Base-by-base conservation (phyloP, 805 yeast genomes). In the Starmerella bombi region DNA sequence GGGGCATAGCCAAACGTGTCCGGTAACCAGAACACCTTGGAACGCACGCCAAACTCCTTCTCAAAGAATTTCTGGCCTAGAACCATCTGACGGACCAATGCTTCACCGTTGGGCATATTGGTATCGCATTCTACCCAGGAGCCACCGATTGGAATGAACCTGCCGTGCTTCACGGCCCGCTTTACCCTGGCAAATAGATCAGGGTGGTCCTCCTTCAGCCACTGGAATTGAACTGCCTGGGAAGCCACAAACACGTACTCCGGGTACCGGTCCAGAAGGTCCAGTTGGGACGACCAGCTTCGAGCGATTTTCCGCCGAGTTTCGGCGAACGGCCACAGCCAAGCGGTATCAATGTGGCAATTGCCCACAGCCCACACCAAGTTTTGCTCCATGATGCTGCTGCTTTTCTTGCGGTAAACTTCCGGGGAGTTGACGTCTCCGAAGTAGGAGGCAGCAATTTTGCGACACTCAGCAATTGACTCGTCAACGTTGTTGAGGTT, bases 241-340 rank as follows among this genome's bases (percentile, higher is more conserved):
- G 95, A 84, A 0, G 97, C 95, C 16, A 78, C 96, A 62, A 88
- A 88, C 18, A 77, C 75, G 57, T 83, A 86, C 63, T 91, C 98
- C 0, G 97, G 96, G 51, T 84, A 88, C 50, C 75, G 68, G 40
- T 84, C 88, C 54, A 91, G 73, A 36, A 91, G 61, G 40, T 83
- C 77, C 38, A 88, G 65, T 63, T 88, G 98, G 8, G 94, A 75
- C 0, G 94, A 77, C 97, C 97, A 88, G 5, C 94, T 83, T 49
- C 98, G 71, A 2, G 86, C 94, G 41, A 88, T 74, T 57, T 88
- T 88, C 38, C 97, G 72, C 52, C 81, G 78, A 1, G 97, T 84
- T 58, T 91, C 96, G 2, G 94, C 96, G 66, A 80, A 88, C n/a
- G 96, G 97, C 98, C 98, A 88, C 43, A 85, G 67, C 98, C 98